A percentile compares a stretch with the other conserved stretches of the same genome.
Conservation (phyloP, 129 eudicot species). For the Flaveria trinervia region DNA sequence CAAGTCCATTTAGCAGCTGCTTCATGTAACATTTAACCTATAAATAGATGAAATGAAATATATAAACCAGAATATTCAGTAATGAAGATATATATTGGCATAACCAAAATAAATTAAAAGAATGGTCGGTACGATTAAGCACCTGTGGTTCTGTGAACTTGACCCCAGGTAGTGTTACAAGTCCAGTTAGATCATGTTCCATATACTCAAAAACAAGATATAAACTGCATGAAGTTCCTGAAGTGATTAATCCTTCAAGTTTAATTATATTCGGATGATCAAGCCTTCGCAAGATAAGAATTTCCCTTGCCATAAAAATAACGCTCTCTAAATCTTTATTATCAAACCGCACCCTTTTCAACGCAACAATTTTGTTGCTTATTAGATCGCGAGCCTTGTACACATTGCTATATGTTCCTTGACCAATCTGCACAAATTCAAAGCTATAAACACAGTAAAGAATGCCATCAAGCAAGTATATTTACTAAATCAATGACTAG, state of each 20-base stretch:
- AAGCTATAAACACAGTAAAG: conserved; percentile 35
- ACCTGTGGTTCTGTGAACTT: conserved; percentile 94
- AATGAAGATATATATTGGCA: background rate
- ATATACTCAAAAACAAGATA: conserved; percentile 89
- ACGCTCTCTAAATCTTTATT: conserved; percentile 79
- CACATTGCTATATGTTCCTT: conserved; percentile 93
- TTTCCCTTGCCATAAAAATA: conserved; percentile 89
- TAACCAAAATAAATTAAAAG: background rate
- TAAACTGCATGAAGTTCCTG: conserved; percentile 64
- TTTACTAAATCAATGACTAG: background rate
- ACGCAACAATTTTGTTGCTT: conserved; percentile 66
- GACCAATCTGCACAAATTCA: conserved; percentile 75
- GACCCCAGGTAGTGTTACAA: conserved; percentile 78
- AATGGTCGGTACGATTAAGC: conserved; percentile 4
- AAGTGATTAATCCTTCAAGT: conserved; percentile 77
- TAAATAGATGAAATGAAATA: background rate
- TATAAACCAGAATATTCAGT: background rate
- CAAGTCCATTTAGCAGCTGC: conserved; percentile 81
- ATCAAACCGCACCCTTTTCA: conserved; percentile 89
- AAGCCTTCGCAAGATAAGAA: conserved; percentile 77
- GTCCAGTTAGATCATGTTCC: conserved; percentile 95
- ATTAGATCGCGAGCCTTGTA: conserved; percentile 82
- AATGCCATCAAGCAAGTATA: background rate
- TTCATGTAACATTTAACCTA: conserved; percentile 85
- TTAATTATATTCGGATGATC: conserved; percentile 85